These are phyloP conservation scores for Aspergillus glaucus DNA, from an alignment of 2,329 filamentous ascomycete genomes.

Conservation along the genomic window DNA sequence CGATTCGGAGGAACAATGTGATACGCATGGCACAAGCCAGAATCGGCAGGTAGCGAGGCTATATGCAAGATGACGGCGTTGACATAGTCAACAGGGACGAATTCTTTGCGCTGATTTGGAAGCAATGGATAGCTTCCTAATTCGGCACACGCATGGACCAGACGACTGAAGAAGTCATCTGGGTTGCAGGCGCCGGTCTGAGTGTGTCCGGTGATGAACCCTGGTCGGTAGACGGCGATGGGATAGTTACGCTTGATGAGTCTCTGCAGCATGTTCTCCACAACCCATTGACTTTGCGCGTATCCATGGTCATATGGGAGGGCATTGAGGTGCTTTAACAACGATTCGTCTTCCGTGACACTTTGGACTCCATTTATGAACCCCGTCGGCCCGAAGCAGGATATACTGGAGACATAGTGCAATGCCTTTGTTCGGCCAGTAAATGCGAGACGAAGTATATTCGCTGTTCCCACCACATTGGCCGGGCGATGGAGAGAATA, in stretches of 20 bases:
- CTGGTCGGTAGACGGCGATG: slow-evolving; percentile 68
- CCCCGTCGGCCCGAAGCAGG: slow-evolving; percentile 19
- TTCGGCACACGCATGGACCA: slow-evolving; percentile 75
- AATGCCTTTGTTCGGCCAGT: slow-evolving; percentile 13
- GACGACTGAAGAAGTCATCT: slow-evolving; percentile 77
- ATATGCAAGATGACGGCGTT: slow-evolving; percentile 15
- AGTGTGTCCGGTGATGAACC: slow-evolving; percentile 70
- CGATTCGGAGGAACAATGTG: slow-evolving; percentile 13
- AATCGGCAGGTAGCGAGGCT: slow-evolving; percentile 3
- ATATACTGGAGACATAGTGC: slow-evolving; percentile 21
- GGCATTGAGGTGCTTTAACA: slow-evolving; percentile 13
- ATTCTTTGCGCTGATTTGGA: slow-evolving; percentile 20
- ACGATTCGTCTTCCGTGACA: slow-evolving; percentile 15
- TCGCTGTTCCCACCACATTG: slow-evolving; percentile 70
- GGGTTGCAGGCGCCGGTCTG: slow-evolving; percentile 58
- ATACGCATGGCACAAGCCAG: slow-evolving; percentile 12
- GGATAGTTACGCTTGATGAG: slow-evolving; percentile 65
- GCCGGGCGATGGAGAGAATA: slow-evolving; percentile 62
- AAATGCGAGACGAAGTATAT: slow-evolving; percentile 63
- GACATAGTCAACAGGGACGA: slow-evolving; percentile 22
- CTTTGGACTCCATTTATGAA: slow-evolving; percentile 10
- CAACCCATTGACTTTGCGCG: slow-evolving; percentile 77
- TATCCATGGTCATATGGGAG: slow-evolving; percentile 64
- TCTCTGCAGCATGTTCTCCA: slow-evolving; percentile 60
- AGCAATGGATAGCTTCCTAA: slow-evolving; percentile 40